phyloP scores from a whole-genome alignment of 2,329 filamentous ascomycete genomes.

The Thielaviopsis euricoi region DNA sequence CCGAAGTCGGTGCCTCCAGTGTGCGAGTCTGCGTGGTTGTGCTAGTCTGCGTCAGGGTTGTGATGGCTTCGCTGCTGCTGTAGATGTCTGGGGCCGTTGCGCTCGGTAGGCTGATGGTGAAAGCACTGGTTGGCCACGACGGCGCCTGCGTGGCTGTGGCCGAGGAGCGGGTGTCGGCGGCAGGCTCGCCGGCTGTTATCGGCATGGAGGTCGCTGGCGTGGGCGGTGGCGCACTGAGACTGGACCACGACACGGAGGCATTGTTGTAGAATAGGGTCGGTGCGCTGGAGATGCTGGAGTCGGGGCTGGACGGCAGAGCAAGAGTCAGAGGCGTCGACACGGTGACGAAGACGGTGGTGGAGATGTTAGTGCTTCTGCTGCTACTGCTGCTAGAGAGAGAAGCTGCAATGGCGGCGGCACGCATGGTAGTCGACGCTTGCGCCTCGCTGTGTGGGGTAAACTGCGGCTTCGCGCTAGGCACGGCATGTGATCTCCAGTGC shows the following conservation, averaged over 20 bases:
- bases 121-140: conserved; percentile 3
- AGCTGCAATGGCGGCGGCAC: neutral
- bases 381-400: neutral
- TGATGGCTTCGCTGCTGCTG: neutral
- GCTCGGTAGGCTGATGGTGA: neutral
- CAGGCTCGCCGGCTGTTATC: too few relatives aligned
- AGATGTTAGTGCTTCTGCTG: neutral
- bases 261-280: conserved; percentile 1
- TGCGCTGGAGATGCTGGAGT: neutral
- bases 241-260: conserved; percentile 4
- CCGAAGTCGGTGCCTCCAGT: neutral
- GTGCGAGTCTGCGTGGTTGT: too few relatives aligned
- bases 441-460: too few relatives aligned
- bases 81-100: neutral
- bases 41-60: neutral
- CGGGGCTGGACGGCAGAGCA: neutral
- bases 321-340: neutral
- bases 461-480: too few relatives aligned
- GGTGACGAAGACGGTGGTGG: conserved; percentile 1
- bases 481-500: too few relatives aligned
- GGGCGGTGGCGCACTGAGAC: neutral
- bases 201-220: neutral
- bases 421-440: neutral
- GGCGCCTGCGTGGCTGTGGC: conserved; percentile 1
- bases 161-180: too few relatives aligned